A percentile compares a stretch with the other conserved stretches of the same genome.
Conservation (phyloP, 2,329 filamentous ascomycete species). For the Venturia nashicola region DNA sequence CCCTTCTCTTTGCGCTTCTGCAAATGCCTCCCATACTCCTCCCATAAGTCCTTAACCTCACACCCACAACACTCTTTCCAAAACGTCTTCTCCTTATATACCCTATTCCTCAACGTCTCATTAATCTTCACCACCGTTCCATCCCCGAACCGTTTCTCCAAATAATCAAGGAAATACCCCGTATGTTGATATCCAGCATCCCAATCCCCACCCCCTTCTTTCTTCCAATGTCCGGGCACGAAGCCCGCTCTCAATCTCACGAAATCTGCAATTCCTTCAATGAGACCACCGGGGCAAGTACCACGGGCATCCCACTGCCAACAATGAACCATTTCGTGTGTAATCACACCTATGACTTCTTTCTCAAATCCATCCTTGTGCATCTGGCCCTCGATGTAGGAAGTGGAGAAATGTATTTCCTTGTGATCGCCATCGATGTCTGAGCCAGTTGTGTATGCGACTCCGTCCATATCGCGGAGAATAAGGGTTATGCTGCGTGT, state of each 20-base stretch:
- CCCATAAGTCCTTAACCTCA: slow-evolving; percentile 59
- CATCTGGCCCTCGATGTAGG: slow-evolving; percentile 41
- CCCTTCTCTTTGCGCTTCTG: slow-evolving; percentile 18
- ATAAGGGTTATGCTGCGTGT: slow-evolving; percentile 80
- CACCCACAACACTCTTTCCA: slow-evolving; percentile 58
- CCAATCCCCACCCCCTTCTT: slow-evolving; percentile 51
- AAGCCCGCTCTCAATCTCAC: slow-evolving; percentile 65
- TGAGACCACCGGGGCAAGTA: slow-evolving; percentile 53
- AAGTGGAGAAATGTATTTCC: slow-evolving; percentile 76
- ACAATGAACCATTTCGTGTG: slow-evolving; percentile 91
- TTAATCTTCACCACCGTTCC: slow-evolving; percentile 47
- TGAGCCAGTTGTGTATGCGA: slow-evolving; percentile 76
- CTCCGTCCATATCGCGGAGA: slow-evolving; percentile 65
- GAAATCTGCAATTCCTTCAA: slow-evolving; percentile 91
- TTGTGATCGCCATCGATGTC: slow-evolving; percentile 79
- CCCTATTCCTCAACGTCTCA: slow-evolving; percentile 48
- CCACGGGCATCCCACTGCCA: slow-evolving; percentile 64
- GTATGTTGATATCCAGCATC: slow-evolving; percentile 84
- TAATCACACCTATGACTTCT: slow-evolving; percentile 73
- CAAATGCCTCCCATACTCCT: slow-evolving; percentile 50
- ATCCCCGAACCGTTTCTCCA: slow-evolving; percentile 52
- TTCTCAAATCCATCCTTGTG: slow-evolving; percentile 25
- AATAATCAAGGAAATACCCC: slow-evolving; percentile 78
- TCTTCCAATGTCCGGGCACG: slow-evolving; percentile 73
- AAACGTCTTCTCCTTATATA: slow-evolving; percentile 53